A percentile compares a stretch with the other conserved stretches of the same genome.
Conservation (phyloP, 2,329 filamentous ascomycete genomes). For the Arthroderma sp. region DNA sequence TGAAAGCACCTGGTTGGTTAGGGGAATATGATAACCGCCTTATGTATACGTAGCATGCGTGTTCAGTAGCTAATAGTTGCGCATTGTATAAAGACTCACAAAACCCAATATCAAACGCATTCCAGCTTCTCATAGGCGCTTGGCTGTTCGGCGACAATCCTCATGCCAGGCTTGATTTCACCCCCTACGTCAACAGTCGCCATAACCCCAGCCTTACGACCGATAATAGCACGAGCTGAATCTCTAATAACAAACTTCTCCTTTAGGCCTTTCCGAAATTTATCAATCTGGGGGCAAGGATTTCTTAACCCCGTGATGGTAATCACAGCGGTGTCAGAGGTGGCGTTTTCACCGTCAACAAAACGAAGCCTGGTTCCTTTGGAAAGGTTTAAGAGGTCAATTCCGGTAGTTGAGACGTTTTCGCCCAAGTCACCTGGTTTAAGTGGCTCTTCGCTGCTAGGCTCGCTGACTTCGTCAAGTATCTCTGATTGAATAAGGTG, state of each 20-base stretch:
- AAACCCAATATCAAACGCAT: slow-evolving; percentile 7
- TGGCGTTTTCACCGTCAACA: slow-evolving; percentile 1
- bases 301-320: slow-evolving; percentile 13
- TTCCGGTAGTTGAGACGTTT: slow-evolving; percentile 14
- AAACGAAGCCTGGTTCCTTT: slow-evolving; percentile 14
- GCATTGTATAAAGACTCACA: not conserved
- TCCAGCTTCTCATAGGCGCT: slow-evolving; percentile 6
- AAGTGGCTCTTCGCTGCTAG: slow-evolving; percentile 1
- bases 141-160: slow-evolving; percentile 13
- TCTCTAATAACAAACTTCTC: slow-evolving; percentile 8
- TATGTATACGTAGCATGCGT: too few species aligned
- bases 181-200: slow-evolving; percentile 13
- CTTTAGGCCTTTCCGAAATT: slow-evolving; percentile 9
- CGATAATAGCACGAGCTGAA: slow-evolving; percentile 10
- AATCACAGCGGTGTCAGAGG: slow-evolving; percentile 7
- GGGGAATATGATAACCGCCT: too few species aligned
- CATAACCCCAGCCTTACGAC: slow-evolving; percentile 15
- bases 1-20: too few species aligned
- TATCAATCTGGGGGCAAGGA: slow-evolving; percentile 14
- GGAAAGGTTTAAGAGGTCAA: slow-evolving; percentile 11
- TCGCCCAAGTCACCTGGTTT: slow-evolving; percentile 14
- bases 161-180: slow-evolving; percentile 12
- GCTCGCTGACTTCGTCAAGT: slow-evolving; percentile 6
- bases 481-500: slow-evolving; percentile 16
- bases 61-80: not conserved